Conservation (phyloP, 257 asterid species). For the Solanum corneliomulleri region DNA sequence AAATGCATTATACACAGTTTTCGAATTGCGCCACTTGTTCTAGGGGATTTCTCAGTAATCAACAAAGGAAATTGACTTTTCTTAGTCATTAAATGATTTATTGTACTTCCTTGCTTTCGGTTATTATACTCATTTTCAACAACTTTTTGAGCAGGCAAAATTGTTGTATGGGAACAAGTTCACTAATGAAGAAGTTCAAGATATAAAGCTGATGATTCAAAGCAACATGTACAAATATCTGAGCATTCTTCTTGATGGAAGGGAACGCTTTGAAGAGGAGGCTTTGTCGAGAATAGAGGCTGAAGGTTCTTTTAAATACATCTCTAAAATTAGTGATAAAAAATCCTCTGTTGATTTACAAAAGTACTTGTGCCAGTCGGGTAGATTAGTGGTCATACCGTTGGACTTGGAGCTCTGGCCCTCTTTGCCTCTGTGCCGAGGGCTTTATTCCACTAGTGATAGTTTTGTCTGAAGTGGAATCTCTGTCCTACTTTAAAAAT, state of each 20-base stretch:
- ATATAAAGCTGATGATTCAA: constrained; percentile 89
- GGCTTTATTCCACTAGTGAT: background rate
- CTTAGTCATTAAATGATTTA: background rate
- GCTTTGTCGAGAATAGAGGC: constrained; percentile 27
- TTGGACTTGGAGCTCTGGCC: background rate
- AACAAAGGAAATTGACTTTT: background rate
- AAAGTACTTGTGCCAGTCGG: background rate
- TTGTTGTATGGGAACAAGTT: constrained; percentile 74
- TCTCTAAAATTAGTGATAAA: constrained; percentile 15
- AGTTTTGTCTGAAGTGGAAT: background rate
- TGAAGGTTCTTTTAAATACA: constrained; percentile 14
- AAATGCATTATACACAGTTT: background rate
- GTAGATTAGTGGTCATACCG: background rate
- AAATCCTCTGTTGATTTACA: background rate
- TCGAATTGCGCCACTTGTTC: background rate
- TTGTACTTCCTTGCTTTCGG: background rate
- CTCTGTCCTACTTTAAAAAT: background rate
- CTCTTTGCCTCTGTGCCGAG: background rate
- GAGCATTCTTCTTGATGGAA: constrained; percentile 82
- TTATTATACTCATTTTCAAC: background rate
- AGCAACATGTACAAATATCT: constrained; percentile 85
- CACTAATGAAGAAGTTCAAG: constrained; percentile 63
- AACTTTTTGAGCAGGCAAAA: constrained; percentile 54
- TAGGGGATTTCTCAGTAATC: background rate
- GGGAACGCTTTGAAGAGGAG: constrained; percentile 93